A percentile compares a stretch with the other conserved stretches of the same genome.
Evolutionary conservation across 257 asterid species (phyloP).

Genomic region (Catharanthus roseus): DNA sequence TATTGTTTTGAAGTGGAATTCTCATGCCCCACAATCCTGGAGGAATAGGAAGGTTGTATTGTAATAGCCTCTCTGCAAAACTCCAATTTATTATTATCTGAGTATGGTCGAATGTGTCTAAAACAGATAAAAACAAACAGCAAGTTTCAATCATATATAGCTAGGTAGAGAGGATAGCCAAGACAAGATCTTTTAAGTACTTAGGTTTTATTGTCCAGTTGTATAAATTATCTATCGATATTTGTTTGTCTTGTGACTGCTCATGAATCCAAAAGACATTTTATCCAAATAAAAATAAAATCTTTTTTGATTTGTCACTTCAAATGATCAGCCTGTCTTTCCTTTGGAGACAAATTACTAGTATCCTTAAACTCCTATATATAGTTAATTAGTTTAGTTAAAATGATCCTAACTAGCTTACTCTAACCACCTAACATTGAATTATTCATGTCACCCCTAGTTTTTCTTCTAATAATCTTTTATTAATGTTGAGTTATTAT

Average conservation of each 20-base stretch:
- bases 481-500: too few relatives aligned
- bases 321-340: too few relatives aligned
- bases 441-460: too few relatives aligned
- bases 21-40: background rate
- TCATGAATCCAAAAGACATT: background rate
- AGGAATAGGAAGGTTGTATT: background rate
- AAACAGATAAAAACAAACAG: background rate
- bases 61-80: background rate
- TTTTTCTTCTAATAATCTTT: too few relatives aligned
- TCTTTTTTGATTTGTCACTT: too few relatives aligned
- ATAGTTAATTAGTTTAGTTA: too few relatives aligned
- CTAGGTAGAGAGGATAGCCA: background rate
- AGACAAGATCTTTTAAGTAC: background rate
- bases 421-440: too few relatives aligned
- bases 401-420: too few relatives aligned
- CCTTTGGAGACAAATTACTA: too few relatives aligned
- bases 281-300: background rate
- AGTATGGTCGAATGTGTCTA: conserved; percentile 2
- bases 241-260: background rate
- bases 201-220: too few relatives aligned
- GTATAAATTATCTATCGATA: too few relatives aligned
- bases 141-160: conserved; percentile 4
- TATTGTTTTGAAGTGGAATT: background rate
- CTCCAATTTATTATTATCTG: background rate
- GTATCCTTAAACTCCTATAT: too few relatives aligned